Base-by-base conservation (phyloP, 2,329 filamentous ascomycete genomes). In the Neopestalotiopsis sp. region DNA sequence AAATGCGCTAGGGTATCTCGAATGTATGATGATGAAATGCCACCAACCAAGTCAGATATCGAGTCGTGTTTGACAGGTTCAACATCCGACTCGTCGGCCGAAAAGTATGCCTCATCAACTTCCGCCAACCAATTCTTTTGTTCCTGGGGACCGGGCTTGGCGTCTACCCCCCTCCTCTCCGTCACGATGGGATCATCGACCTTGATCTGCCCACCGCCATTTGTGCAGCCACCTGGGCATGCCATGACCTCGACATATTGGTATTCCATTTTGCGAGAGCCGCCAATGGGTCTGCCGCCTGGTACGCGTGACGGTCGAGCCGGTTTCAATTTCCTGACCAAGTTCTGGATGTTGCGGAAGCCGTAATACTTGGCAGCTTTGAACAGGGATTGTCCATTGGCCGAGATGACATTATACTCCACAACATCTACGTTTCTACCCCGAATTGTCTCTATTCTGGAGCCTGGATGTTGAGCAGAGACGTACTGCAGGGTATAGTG, bases 181-280 rank as follows among this genome's bases (percentile, higher is more conserved):
- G 85, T 75, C 10, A 91, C 81, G 13, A 89, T 82, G 6, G 92
- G 89, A 78, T 98, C 96, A 66, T 94, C 93, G 32, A 94, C 89
- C 77, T 97, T 97, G 78, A 99, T 91, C 83, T 99, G 96, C 0
- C 96, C 96, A 49, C 96, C 96, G 1, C 96, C 96, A 75, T 99
- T 99, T 67, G 96, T 99, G 82, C 96, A 99, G 3, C 96, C 96
- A n/a, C 96, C 96, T 0, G 96, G 96, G 80, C 96, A 99, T 14
- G 96, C 96, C 96, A 99, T 99, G 69, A 99, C 96, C 81, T 99
- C 96, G 34, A 98, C 93, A 80, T 97, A 98, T n/a, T 92, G 88
- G 79, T 95, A 95, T 45, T 97, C 94, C 6, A 88, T 81, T 71
- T 84, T 87, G 69, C 87, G 86, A 58, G 83, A 87, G 66, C 84